A percentile compares a stretch with the other conserved stretches of the same genome.
Conservation (phyloP, 2,329 filamentous ascomycete genomes). For the Neonectria hederae region DNA sequence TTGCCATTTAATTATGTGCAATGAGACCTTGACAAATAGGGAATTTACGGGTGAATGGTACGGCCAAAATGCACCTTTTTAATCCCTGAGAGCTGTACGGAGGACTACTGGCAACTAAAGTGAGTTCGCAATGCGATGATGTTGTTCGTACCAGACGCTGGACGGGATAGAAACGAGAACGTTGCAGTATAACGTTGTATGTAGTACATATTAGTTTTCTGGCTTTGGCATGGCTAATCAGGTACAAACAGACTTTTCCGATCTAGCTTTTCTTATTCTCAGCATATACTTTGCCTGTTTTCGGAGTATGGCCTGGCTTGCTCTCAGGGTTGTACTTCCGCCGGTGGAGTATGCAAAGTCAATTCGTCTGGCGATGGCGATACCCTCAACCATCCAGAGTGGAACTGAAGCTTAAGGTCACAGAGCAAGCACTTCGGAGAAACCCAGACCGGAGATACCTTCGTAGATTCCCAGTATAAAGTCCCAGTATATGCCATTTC, state of each 20-base stretch:
- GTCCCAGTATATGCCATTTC: background rate
- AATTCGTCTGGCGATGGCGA: background rate
- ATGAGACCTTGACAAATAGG: too few species aligned
- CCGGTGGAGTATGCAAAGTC: background rate
- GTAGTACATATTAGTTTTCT: too few species aligned
- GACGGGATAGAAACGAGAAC: background rate
- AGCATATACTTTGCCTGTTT: too few species aligned
- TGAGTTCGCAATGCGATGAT: background rate
- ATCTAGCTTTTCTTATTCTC: background rate
- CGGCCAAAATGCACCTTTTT: too few species aligned
- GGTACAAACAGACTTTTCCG: background rate
- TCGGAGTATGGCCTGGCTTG: background rate
- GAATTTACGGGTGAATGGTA: too few species aligned
- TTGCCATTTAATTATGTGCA: too few species aligned
- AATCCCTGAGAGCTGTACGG: too few species aligned
- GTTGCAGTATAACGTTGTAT: too few species aligned
- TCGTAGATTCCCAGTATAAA: background rate
- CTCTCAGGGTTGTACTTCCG: background rate
- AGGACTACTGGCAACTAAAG: too few species aligned
- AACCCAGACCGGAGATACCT: background rate
- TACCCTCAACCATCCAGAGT: background rate
- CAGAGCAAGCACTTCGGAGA: background rate
- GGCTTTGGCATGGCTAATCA: background rate
- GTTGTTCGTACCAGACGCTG: background rate
- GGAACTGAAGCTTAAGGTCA: background rate